phyloP scores from a whole-genome alignment of 2,329 filamentous ascomycete genomes.

The Xylaria sp. region DNA sequence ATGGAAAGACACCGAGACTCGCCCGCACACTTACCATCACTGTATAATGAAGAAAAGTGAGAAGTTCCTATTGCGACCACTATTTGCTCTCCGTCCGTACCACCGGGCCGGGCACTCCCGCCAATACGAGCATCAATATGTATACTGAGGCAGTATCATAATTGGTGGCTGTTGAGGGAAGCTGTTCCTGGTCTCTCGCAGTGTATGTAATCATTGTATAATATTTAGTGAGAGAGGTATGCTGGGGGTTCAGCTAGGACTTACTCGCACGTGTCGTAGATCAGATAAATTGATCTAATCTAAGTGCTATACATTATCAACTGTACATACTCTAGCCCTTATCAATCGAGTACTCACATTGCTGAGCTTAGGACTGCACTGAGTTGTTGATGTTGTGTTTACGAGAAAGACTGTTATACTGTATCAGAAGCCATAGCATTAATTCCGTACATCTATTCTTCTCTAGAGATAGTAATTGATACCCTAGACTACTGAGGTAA shows the following conservation, averaged over 20 bases:
- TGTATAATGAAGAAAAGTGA: background rate
- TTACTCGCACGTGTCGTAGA: background rate
- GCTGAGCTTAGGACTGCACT: background rate
- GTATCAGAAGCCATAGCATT: background rate
- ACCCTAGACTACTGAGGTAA: background rate
- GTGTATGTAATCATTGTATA: constrained; percentile 17
- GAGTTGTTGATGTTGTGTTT: background rate
- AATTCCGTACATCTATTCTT: background rate
- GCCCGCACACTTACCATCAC: background rate
- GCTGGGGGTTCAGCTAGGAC: background rate
- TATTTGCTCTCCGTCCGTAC: background rate
- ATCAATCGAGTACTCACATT: background rate
- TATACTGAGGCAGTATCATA: background rate
- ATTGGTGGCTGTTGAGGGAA: background rate
- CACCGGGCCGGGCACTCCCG: background rate
- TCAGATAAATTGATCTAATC: background rate
- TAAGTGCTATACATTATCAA: too few relatives aligned
- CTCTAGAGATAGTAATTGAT: background rate
- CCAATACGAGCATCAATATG: background rate
- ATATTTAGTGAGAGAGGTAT: background rate
- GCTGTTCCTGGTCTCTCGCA: background rate
- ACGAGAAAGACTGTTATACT: background rate
- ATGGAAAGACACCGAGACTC: constrained; percentile 25
- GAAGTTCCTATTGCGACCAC: background rate
- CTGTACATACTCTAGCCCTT: background rate